Conservation (phyloP, 768 basidiomycete species). For the Tulasnella sp. region DNA sequence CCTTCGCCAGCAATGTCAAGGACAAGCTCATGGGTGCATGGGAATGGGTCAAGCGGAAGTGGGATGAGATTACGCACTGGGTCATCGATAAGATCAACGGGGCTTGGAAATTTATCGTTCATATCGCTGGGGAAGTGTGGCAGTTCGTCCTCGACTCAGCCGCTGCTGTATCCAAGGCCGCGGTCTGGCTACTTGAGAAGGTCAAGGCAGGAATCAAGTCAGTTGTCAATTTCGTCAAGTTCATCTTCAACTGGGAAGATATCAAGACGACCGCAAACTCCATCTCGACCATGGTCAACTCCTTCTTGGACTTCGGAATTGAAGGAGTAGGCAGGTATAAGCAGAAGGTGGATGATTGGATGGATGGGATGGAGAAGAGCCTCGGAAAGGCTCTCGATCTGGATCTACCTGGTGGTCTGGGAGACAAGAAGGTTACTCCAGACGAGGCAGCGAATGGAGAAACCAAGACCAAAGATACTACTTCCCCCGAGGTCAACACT, state of each 20-base stretch:
- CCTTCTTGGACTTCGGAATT: not conserved
- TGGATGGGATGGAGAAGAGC: not conserved
- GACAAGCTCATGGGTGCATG: too few species aligned
- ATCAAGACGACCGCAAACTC: not conserved
- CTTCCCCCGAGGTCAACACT: slow-evolving; percentile 3
- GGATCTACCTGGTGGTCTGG: not conserved
- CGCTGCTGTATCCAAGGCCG: not conserved
- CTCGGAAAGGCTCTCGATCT: not conserved
- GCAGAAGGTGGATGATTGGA: not conserved
- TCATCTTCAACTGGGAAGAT: slow-evolving; percentile 10
- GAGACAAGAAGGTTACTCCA: not conserved
- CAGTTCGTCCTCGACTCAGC: not conserved
- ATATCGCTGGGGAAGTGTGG: not conserved
- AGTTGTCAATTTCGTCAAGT: not conserved
- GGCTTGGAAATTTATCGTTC: not conserved
- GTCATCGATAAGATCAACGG: not conserved
- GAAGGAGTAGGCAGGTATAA: not conserved
- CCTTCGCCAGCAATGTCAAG: too few species aligned
- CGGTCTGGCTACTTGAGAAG: not conserved
- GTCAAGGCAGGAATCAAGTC: not conserved
- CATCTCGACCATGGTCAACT: slow-evolving; percentile 9
- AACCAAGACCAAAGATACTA: not conserved
- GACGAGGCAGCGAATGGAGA: not conserved
- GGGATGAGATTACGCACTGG: not conserved
- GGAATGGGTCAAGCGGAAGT: not conserved